A percentile compares a stretch with the other conserved stretches of the same genome.
phyloP scores from a whole-genome alignment of 371 early-diverging fungal species.

The Actinomucor elegans region DNA sequence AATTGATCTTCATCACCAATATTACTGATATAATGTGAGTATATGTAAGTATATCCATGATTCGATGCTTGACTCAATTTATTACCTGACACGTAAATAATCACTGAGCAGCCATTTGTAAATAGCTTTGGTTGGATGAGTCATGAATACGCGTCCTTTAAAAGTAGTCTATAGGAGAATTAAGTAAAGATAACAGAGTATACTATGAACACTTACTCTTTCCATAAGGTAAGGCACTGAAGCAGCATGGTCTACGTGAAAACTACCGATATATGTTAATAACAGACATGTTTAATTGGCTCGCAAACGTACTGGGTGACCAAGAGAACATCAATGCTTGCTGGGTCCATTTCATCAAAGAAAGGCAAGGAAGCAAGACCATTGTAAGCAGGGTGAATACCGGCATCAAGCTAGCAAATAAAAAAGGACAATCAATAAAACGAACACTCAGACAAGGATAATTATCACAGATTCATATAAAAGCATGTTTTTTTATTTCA shows the following conservation, averaged over 20 bases:
- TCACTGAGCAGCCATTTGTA: conserved; percentile 98
- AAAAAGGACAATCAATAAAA: conserved; percentile 16
- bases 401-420: conserved; percentile 90
- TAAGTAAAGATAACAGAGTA: not conserved
- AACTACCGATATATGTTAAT: no score
- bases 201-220: conserved; percentile 56
- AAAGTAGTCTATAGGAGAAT: conserved; percentile 80
- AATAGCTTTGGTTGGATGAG: conserved; percentile 99
- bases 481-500: conserved; percentile 3
- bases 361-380: conserved; percentile 98
- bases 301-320: conserved; percentile 83
- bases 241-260: conserved; percentile 99
- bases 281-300: not conserved
- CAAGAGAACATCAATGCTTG: conserved; percentile 91
- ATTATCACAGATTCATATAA: conserved; percentile 9
- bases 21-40: no score
- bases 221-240: conserved; percentile 99
- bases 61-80: not conserved
- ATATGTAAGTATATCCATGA: no score
- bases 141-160: conserved; percentile 99
- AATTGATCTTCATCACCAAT: conserved; percentile 88
- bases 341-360: conserved; percentile 97
- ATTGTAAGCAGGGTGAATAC: conserved; percentile 98
- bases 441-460: conserved; percentile 6
- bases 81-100: conserved; percentile 91